Conservation (phyloP, 352 stramenopile species). For the Globisporangium splendens region DNA sequence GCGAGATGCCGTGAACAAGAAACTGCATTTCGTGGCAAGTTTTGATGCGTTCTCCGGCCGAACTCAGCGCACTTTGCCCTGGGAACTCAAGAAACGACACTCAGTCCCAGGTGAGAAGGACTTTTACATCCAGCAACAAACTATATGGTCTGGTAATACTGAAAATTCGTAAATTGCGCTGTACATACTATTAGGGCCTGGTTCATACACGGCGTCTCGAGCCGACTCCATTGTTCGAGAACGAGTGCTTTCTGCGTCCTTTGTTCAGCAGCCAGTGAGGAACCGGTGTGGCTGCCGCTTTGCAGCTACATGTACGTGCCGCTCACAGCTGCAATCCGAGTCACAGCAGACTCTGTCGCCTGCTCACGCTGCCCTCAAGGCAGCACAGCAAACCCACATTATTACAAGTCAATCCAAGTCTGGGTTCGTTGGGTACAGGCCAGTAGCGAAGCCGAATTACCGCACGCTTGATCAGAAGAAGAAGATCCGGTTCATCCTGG, state of each 20-base stretch:
- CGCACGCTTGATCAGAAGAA: slow-evolving; percentile 26
- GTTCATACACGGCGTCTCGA: slow-evolving; percentile 21
- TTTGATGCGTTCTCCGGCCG: slow-evolving; percentile 4
- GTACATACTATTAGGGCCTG: slow-evolving; percentile 15
- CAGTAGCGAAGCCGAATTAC: slow-evolving; percentile 15
- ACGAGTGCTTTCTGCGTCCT: slow-evolving; percentile 8
- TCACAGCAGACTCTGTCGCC: neutral
- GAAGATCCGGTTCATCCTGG: slow-evolving; percentile 19
- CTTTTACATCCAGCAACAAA: neutral
- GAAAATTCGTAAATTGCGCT: neutral
- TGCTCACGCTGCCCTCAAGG: neutral
- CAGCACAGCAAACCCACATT: neutral
- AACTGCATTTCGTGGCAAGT: neutral
- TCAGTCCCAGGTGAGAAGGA: neutral
- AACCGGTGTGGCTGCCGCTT: neutral
- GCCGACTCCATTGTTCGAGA: slow-evolving; percentile 22
- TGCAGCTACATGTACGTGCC: no score
- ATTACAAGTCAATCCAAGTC: neutral
- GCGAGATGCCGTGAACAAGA: neutral
- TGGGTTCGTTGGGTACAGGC: slow-evolving; percentile 9
- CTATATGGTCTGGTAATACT: neutral
- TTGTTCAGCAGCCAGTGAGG: neutral
- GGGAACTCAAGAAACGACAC: slow-evolving; percentile 2
- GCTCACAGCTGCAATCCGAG: neutral
- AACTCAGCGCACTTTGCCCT: neutral